A percentile compares a stretch with the other conserved stretches of the same genome.
These are phyloP conservation scores for Saccharomyces uvarum DNA, from an alignment of 1,139 yeast genomes.

Conservation along the genomic window DNA sequence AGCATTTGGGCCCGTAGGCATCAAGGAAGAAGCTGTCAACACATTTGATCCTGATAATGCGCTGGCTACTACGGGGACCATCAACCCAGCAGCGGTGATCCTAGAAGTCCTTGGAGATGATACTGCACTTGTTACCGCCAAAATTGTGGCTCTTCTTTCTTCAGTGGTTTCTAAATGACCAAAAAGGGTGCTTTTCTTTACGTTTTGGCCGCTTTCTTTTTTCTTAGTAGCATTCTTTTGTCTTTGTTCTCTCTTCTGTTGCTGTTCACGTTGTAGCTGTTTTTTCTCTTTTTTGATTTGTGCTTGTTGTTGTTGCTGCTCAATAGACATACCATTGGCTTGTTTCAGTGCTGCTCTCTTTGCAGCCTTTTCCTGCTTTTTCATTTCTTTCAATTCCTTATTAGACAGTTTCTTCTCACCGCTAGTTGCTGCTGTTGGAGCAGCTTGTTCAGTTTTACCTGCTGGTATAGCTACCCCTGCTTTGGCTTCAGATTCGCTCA, in stretches of 20 bases:
- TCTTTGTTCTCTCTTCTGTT: constrained; percentile 19
- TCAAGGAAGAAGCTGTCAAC: constrained; percentile 18
- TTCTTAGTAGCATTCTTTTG: constrained; percentile 43
- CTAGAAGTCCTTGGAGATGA: constrained; percentile 29
- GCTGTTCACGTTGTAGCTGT: constrained; percentile 30
- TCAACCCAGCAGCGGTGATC: constrained; percentile 32
- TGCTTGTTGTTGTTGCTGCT: constrained; percentile 32
- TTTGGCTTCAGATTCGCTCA: constrained; percentile 1
- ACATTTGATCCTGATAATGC: constrained; percentile 21
- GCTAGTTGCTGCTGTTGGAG: constrained; percentile 9
- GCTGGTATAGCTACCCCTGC: not conserved
- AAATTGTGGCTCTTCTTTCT: constrained; percentile 56
- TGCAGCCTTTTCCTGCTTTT: constrained; percentile 84
- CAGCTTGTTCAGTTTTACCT: constrained; percentile 5
- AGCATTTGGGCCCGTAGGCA: not conserved
- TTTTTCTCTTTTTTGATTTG: constrained; percentile 30
- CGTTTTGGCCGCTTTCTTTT: constrained; percentile 36
- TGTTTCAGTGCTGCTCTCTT: constrained; percentile 45
- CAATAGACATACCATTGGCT: constrained; percentile 32
- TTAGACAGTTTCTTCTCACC: constrained; percentile 45
- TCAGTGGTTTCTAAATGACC: constrained; percentile 83
- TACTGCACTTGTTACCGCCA: constrained; percentile 34
- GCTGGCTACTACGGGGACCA: constrained; percentile 28
- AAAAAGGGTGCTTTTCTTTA: constrained; percentile 47
- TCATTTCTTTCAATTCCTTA: constrained; percentile 79